Percentiles rank a stretch among this genome's conserved stretches.
Evolutionary conservation across 352 stramenopile species (phyloP).

Genomic region (Phytophthora tentaculata): DNA sequence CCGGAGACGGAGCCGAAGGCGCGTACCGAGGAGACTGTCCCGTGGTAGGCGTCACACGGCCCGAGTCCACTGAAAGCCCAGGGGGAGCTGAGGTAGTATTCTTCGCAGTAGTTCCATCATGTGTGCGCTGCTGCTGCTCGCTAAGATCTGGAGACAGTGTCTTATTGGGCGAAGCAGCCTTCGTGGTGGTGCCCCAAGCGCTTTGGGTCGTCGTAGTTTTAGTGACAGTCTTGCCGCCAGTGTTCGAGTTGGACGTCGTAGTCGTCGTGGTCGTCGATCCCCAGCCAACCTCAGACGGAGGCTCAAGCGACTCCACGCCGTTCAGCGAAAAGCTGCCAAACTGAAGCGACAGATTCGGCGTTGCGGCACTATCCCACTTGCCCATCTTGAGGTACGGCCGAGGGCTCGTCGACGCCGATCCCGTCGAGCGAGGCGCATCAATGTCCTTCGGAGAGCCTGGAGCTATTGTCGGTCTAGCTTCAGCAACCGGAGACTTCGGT

Average conservation of each 20-base stretch:
- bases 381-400: slow-evolving; percentile 88
- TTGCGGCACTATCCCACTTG: slow-evolving; percentile 76
- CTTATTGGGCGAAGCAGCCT: slow-evolving; percentile 70
- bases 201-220: slow-evolving; percentile 59
- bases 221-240: slow-evolving; percentile 45
- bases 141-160: slow-evolving; percentile 61
- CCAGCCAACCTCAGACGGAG: slow-evolving; percentile 72
- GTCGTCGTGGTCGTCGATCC: slow-evolving; percentile 53
- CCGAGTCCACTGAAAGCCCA: slow-evolving; percentile 72
- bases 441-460: slow-evolving; percentile 77
- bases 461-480: slow-evolving; percentile 51
- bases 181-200: slow-evolving; percentile 54
- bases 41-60: slow-evolving; percentile 70
- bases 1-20: slow-evolving; percentile 82
- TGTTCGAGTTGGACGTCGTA: slow-evolving; percentile 46
- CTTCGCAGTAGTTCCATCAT: slow-evolving; percentile 40
- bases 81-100: slow-evolving; percentile 65
- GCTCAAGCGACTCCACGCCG: slow-evolving; percentile 59
- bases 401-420: slow-evolving; percentile 55
- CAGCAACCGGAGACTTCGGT: slow-evolving; percentile 41
- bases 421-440: slow-evolving; percentile 41
- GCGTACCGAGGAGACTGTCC: slow-evolving; percentile 70
- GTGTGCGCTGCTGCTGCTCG: slow-evolving; percentile 33
- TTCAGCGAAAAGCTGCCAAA: slow-evolving; percentile 90
- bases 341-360: slow-evolving; percentile 81